A percentile compares a stretch with the other conserved stretches of the same genome.
phyloP scores from a whole-genome alignment of 805 yeast genomes.

The Candida boleticola region DNA sequence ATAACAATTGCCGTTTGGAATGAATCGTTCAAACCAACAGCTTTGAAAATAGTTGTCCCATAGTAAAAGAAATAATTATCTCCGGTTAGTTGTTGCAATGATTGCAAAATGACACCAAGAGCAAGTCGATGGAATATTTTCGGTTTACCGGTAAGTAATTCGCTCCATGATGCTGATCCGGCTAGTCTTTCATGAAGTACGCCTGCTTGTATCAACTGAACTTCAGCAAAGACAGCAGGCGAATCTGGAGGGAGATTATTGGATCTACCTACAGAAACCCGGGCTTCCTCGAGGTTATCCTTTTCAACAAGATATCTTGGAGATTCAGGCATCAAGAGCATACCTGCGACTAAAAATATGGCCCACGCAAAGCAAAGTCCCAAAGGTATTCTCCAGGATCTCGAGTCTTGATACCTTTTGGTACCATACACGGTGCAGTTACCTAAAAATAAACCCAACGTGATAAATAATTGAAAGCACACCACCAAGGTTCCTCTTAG shows the following conservation, averaged over 20 bases:
- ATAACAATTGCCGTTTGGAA: slow-evolving; percentile 53
- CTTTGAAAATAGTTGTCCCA: slow-evolving; percentile 54
- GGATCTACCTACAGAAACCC: slow-evolving; percentile 50
- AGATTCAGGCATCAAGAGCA: slow-evolving; percentile 66
- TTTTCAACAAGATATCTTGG: slow-evolving; percentile 60
- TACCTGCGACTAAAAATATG: slow-evolving; percentile 45
- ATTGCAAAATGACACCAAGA: slow-evolving; percentile 59
- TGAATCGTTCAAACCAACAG: slow-evolving; percentile 51
- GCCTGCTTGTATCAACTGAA: slow-evolving; percentile 56
- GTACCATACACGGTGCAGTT: slow-evolving; percentile 68
- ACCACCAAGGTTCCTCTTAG: slow-evolving; percentile 71
- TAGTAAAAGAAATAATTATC: slow-evolving; percentile 64
- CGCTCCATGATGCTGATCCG: slow-evolving; percentile 65
- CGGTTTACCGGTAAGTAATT: slow-evolving; percentile 63
- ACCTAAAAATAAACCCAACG: slow-evolving; percentile 70
- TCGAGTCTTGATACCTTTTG: slow-evolving; percentile 46
- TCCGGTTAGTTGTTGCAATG: slow-evolving; percentile 60
- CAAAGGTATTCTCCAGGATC: slow-evolving; percentile 69
- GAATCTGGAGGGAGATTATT: slow-evolving; percentile 56
- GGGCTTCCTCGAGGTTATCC: slow-evolving; percentile 52
- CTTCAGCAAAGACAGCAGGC: slow-evolving; percentile 52
- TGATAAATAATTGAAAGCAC: slow-evolving; percentile 66
- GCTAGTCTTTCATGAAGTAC: slow-evolving; percentile 59
- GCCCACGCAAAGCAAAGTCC: slow-evolving; percentile 57
- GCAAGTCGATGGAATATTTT: slow-evolving; percentile 53